These are phyloP conservation scores for Avena eriantha DNA, from an alignment of 176 grass and related monocot genomes.

Conservation along the genomic window DNA sequence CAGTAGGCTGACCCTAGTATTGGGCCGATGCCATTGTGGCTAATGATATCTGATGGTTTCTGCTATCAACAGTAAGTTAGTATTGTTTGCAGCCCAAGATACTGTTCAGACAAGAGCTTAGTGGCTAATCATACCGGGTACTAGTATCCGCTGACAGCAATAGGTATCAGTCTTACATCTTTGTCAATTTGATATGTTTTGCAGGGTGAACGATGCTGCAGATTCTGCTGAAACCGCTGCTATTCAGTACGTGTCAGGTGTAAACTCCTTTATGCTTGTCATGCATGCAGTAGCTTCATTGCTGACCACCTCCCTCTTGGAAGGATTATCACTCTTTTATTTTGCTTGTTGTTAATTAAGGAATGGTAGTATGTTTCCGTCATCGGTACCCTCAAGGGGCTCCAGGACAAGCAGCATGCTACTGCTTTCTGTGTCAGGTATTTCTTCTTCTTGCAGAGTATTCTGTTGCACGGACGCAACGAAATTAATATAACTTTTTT, in stretches of 20 bases:
- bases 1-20: neutral
- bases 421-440: slow-evolving; percentile 82
- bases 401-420: slow-evolving; percentile 79
- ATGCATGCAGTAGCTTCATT: neutral
- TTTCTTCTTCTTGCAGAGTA: neutral
- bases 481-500: neutral
- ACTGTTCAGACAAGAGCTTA: neutral
- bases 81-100: too few species aligned
- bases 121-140: neutral
- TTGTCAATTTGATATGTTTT: slow-evolving; percentile 35
- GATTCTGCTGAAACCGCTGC: slow-evolving; percentile 82
- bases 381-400: slow-evolving; percentile 82
- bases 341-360: slow-evolving; percentile 44
- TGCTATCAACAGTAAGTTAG: neutral
- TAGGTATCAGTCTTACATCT: slow-evolving; percentile 4
- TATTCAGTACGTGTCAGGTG: slow-evolving; percentile 63
- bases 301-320: neutral
- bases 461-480: slow-evolving; percentile 22
- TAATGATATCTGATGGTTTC: neutral
- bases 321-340: neutral
- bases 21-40: neutral
- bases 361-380: slow-evolving; percentile 90
- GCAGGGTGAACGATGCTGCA: slow-evolving; percentile 82
- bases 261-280: slow-evolving; percentile 1
- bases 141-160: neutral